Base-by-base conservation (phyloP, 768 basidiomycete genomes). In the Collybia sp. region DNA sequence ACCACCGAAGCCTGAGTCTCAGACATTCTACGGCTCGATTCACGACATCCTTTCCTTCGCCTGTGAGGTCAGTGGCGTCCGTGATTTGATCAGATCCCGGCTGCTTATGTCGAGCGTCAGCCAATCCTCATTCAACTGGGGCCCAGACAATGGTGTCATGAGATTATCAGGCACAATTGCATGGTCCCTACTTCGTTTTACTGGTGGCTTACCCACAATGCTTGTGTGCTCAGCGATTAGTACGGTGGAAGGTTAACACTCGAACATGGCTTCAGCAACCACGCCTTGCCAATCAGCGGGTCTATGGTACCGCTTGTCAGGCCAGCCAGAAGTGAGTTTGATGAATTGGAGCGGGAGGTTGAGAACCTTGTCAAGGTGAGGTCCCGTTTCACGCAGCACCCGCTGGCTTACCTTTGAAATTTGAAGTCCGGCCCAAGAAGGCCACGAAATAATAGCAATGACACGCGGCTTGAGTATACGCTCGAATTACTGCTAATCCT, bases 181-280 rank as follows among this genome's bases (percentile, higher is more conserved):
- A 86, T 85, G 50, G 91, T 97, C 0, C 94, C 94, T 0, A 73
- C 82, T 0, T 80, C 82, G 0, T 96, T 96, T 63, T 98, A 88
- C 62, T 68, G 85, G 55, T 84, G 79, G 10, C 95, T 97, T 56
- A 82, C 92, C 0, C 72, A 65, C 3, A 91, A 95, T 53, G 79
- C 81, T 0, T 70, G 77, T 44, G 59, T 54, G 0, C 76, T 99
- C 45, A 83, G 86, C 5, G 75, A 85, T 20, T 52, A 61, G 37
- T 82, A 82, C 51, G 81, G 62, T 1, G 91, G 93, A 0, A 75
- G 82, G 36, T 54, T 95, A 4, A 88, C 96, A 0, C 79, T 99
- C 1, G 95, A 99, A 66, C 95, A 95, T 1, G 95, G 94, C 1
- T 97, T 97, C 58, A 90, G 88, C 54, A 93, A 97, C 61, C 76